These are phyloP conservation scores for Apophysomyces ossiformis DNA, from an alignment of 371 early-diverging fungal species.

Conservation along the genomic window DNA sequence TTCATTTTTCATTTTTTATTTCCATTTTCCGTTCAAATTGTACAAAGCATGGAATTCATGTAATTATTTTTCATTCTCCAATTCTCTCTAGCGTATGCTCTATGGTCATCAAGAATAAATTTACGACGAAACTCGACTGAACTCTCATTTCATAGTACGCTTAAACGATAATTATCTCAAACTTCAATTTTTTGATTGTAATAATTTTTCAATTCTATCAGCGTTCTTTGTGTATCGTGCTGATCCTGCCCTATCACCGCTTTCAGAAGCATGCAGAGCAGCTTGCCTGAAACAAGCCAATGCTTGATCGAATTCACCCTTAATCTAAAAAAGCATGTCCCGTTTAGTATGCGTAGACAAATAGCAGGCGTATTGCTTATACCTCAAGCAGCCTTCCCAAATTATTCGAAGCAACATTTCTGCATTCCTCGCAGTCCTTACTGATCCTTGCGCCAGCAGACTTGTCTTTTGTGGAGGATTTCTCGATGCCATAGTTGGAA, in stretches of 20 bases:
- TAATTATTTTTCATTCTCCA: background rate
- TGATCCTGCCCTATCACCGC: conserved; percentile 33
- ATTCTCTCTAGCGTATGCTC: background rate
- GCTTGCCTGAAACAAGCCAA: conserved; percentile 48
- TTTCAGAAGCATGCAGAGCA: conserved; percentile 31
- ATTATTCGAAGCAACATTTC: conserved; percentile 54
- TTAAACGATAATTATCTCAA: background rate
- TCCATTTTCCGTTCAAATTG: background rate
- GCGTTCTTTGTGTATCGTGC: conserved; percentile 35
- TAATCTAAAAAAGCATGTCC: conserved; percentile 21
- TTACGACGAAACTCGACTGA: too few relatives aligned
- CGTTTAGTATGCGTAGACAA: background rate
- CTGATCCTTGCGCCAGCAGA: background rate
- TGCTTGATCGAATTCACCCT: conserved; percentile 45
- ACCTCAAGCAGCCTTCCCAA: conserved; percentile 53
- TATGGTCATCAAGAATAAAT: background rate
- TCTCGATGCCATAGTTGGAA: conserved; percentile 19
- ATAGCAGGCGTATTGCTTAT: background rate
- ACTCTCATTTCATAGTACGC: background rate
- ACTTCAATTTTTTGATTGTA: too few relatives aligned
- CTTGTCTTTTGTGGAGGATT: conserved; percentile 4
- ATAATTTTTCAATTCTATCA: conserved; percentile 25
- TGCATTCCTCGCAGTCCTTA: conserved; percentile 55
- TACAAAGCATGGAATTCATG: background rate
- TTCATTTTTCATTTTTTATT: background rate